These are phyloP conservation scores for Curvularia sp. DNA, from an alignment of 2,329 filamentous ascomycete genomes.

Conservation along the genomic window DNA sequence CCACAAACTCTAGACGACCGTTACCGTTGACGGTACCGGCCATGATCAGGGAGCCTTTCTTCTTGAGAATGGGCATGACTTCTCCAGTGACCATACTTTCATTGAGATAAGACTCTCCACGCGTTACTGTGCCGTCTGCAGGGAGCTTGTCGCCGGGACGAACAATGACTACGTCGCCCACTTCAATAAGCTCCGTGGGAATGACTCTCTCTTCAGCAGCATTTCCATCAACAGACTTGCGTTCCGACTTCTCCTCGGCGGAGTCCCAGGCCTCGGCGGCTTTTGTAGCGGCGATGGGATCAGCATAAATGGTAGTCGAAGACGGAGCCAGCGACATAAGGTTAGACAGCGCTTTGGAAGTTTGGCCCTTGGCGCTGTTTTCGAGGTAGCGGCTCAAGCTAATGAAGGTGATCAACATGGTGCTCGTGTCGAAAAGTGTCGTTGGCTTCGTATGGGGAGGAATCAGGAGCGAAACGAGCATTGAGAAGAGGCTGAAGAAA, in stretches of 20 bases:
- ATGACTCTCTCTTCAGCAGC: conserved; percentile 84
- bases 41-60: conserved; percentile 78
- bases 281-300: conserved; percentile 93
- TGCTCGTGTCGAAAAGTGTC: conserved; percentile 96
- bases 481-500: conserved; percentile 89
- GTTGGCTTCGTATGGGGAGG: conserved; percentile 79
- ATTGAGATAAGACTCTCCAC: conserved; percentile 91
- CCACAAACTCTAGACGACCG: conserved; percentile 88
- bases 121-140: conserved; percentile 84
- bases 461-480: conserved; percentile 80
- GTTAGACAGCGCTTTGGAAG: conserved; percentile 87
- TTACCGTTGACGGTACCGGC: conserved; percentile 96
- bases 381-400: conserved; percentile 90
- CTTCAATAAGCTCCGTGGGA: conserved; percentile 91
- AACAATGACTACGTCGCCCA: conserved; percentile 91
- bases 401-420: conserved; percentile 97
- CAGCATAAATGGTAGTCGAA: conserved; percentile 95
- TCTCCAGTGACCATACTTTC: conserved; percentile 99
- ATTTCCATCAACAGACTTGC: conserved; percentile 59
- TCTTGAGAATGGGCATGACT: conserved; percentile 92
- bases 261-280: conserved; percentile 79
- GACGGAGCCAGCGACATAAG: conserved; percentile 96
- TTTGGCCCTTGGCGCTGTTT: conserved; percentile 94
- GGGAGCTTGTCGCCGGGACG: conserved; percentile 96
- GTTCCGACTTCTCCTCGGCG: conserved; percentile 54